Evolutionary conservation across 2,329 filamentous ascomycete genomes (phyloP), one percentile per base, ranked within the genome.

Genomic region (Scedosporium apiospermum): DNA sequence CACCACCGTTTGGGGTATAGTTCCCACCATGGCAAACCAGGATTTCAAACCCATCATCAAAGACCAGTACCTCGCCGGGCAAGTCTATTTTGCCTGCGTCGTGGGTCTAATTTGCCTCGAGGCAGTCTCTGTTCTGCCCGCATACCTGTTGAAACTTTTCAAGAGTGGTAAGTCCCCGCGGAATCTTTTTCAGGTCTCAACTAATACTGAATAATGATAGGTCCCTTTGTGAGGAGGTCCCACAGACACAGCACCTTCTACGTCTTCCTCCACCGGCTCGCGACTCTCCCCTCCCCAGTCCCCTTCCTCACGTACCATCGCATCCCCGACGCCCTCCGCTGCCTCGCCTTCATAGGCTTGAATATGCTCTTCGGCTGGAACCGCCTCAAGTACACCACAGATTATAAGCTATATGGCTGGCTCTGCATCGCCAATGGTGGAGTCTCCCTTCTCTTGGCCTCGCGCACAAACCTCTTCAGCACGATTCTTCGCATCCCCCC

Each of bases 381-480:
- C 57, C 61, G 65, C 61, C 66, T 66, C 60, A 58, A 66, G 38
- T 69, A 62, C 61, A 65, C 66, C 2, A 69, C 68, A 10, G 67
- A 70, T 58, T 70, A 68, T 59, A 68, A 67, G 57, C 66, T 69
- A 7, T 70, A 69, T 51, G 68, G 68, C 63, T 70, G 68, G 68
- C 66, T 70, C 9, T 64, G 63, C 58, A 68, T 70, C 30, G 65
- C 68, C 34, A 70, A 70, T 53, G 68, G 65, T 16, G 68, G 68
- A n/a, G 63, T 70, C 1, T 64, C 63, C 2, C 65, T 70, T 2
- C 67, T 70, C 38, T 16, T 68, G 5, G 64, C 65, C n/a, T 44
- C 68, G 5, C 67, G 68, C 21, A 65, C 62, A 14, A 70, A 69
- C 58, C 67, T 68, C 49, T 66, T 69, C 44, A 41, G 63, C 51